Base-by-base conservation (phyloP, 768 basidiomycete genomes). In the Tricholoma hemisulphureum region DNA sequence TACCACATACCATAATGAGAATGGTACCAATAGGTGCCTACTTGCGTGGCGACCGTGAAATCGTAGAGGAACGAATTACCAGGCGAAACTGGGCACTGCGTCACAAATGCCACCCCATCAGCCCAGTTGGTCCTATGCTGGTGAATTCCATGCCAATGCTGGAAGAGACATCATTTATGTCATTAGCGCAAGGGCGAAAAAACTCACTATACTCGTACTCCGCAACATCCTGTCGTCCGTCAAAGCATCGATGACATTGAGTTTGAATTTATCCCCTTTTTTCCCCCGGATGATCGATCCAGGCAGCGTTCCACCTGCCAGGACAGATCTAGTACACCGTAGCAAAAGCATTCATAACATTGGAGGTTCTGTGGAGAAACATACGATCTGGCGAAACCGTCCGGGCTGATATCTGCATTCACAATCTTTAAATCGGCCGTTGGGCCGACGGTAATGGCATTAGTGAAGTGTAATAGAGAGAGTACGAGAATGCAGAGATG, bases 131-230 rank as follows among this genome's bases (percentile, higher is more conserved):
- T 69, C 6, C 67, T 63, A 14, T 71, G 58, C 59, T 81, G 80
- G 58, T 73, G 75, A 9, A 81, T 51, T 20, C 80, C 80, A 58
- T 81, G 80, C 80, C 80, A 81, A 39, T 77, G 75, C 58, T 59
- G 11, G 2, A n/a, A 21, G 14, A 51, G n/a, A 26, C 8, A 16
- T 53, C 2, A 48, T 61, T 23, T 34, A 34, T 23, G 28, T 26
- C n/a, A 45, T 50, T 0, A 26, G 9, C 61, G 23, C 61, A 63
- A 62, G 53, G 65, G 23, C 45, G 14, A 61, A 31, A 18, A 21
- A 6, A 26, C 10, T 18, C 43, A 64, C 63, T 21, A 66, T 61
- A 41, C 63, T 64, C 1, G 65, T 66, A 26, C 58, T 63, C 21
- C 51, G 49, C 48, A 62, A 43, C 65, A 66, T 64, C 8, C 55